Evolutionary conservation across 139 green algal species (phyloP).

Genomic region (Closterium sp.): DNA sequence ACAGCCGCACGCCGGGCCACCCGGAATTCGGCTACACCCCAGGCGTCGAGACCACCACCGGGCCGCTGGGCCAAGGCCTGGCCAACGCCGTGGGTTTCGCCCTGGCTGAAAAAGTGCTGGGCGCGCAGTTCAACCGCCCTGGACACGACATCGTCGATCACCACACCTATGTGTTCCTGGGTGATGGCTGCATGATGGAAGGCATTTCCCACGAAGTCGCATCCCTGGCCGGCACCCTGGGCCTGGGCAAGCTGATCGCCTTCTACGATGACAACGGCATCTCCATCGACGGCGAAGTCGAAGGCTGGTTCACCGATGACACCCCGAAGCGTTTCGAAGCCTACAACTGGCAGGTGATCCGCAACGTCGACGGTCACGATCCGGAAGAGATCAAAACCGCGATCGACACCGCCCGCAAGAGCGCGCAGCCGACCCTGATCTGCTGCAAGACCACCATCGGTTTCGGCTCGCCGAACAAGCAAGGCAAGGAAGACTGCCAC

Average conservation of each 20-base stretch:
- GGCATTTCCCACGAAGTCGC: slow-evolving; percentile 93
- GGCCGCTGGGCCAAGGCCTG: slow-evolving; percentile 94
- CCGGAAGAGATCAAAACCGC: slow-evolving; percentile 78
- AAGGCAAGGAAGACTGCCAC: slow-evolving; percentile 91
- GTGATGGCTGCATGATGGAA: too few relatives aligned
- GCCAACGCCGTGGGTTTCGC: slow-evolving; percentile 94
- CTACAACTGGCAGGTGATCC: slow-evolving; percentile 47
- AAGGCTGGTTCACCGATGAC: slow-evolving; percentile 98
- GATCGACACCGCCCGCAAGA: slow-evolving; percentile 91
- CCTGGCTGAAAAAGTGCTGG: slow-evolving; percentile 89
- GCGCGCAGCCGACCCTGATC: slow-evolving; percentile 61
- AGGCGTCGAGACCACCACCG: slow-evolving; percentile 95
- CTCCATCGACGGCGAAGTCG: slow-evolving; percentile 95
- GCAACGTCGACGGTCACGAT: slow-evolving; percentile 64
- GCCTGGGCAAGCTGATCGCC: slow-evolving; percentile 97
- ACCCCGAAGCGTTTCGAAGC: slow-evolving; percentile 83
- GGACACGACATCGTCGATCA: slow-evolving; percentile 90
- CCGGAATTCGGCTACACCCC: slow-evolving; percentile 95
- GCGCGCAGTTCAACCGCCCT: slow-evolving; percentile 98
- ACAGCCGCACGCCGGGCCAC: slow-evolving; percentile 87
- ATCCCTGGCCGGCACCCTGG: slow-evolving; percentile 95
- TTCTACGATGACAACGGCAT: slow-evolving; percentile 99
- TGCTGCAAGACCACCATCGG: slow-evolving; percentile 84
- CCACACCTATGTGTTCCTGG: slow-evolving; percentile 96
- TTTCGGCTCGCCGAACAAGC: slow-evolving; percentile 98